These are phyloP conservation scores for Pestalotiopsis sp. DNA, from an alignment of 2,329 filamentous ascomycete species.

Conservation along the genomic window DNA sequence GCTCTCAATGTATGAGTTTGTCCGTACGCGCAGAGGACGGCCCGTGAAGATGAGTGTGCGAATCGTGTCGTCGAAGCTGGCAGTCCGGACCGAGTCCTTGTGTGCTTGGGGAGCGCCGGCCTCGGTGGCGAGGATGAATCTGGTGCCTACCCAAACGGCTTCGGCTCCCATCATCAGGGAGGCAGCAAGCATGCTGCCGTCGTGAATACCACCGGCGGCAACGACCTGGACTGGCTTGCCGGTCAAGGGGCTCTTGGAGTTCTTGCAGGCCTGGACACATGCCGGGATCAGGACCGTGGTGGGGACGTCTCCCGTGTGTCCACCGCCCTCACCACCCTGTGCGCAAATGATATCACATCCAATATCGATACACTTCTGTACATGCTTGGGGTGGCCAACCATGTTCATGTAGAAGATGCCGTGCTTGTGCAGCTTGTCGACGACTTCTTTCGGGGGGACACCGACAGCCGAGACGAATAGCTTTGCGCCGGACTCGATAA, in stretches of 20 bases:
- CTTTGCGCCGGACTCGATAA: conserved; percentile 88
- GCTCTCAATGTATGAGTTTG: conserved; percentile 90
- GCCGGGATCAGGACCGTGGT: conserved; percentile 92
- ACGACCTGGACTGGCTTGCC: conserved; percentile 88
- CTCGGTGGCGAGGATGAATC: conserved; percentile 93
- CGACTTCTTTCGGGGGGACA: conserved; percentile 84
- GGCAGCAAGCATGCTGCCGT: conserved; percentile 86
- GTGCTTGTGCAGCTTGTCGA: conserved; percentile 85
- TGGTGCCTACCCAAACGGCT: conserved; percentile 95
- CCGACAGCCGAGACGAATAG: conserved; percentile 98
- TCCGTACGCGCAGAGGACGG: conserved; percentile 89
- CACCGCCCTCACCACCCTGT: conserved; percentile 96
- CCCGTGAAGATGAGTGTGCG: conserved; percentile 99
- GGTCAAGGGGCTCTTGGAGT: conserved; percentile 83
- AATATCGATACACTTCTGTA: conserved; percentile 90
- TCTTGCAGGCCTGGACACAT: conserved; percentile 79
- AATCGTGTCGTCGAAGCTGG: conserved; percentile 93
- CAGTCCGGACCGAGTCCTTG: conserved; percentile 92
- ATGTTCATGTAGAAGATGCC: conserved; percentile 99
- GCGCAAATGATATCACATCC: conserved; percentile 97
- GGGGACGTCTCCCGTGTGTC: conserved; percentile 92
- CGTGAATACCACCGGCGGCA: conserved; percentile 92
- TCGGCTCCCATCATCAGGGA: conserved; percentile 90
- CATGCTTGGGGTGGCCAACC: conserved; percentile 99
- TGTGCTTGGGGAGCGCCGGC: conserved; percentile 91